Evolutionary conservation across 1,284 basidiomycete species (phyloP).

Genomic region (Naganishia sp.): DNA sequence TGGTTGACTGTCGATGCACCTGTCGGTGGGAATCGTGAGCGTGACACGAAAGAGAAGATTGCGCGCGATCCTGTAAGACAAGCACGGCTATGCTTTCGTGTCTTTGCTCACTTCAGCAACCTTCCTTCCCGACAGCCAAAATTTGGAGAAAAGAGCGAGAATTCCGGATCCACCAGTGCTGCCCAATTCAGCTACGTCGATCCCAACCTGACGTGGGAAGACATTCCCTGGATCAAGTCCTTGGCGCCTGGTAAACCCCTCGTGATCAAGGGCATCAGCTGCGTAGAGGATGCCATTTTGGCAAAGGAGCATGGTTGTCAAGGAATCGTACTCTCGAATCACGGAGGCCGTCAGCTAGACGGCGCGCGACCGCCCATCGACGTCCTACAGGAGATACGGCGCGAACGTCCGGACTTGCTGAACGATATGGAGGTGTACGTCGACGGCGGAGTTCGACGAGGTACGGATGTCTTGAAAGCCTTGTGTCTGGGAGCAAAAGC

Average conservation of each 20-base stretch:
- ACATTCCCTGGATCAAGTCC: slow-evolving; percentile 55
- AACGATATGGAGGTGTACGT: slow-evolving; percentile 71
- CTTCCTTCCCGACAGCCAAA: slow-evolving; percentile 12
- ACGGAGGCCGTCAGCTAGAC: slow-evolving; percentile 56
- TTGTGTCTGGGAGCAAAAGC: slow-evolving; percentile 85
- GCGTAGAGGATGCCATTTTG: slow-evolving; percentile 56
- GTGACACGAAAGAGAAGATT: slow-evolving; percentile 44
- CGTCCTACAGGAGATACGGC: slow-evolving; percentile 70
- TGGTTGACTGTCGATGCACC: slow-evolving; percentile 57
- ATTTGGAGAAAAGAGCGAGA: slow-evolving; percentile 28
- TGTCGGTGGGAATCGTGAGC: slow-evolving; percentile 51
- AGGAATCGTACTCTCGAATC: slow-evolving; percentile 58
- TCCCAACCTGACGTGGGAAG: slow-evolving; percentile 50
- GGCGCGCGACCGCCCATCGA: slow-evolving; percentile 69
- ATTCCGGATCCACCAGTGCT: slow-evolving; percentile 31
- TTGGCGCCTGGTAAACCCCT: slow-evolving; percentile 53
- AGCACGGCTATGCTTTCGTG: not conserved
- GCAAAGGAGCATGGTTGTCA: slow-evolving; percentile 55
- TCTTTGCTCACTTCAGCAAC: not conserved
- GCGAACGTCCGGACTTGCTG: slow-evolving; percentile 74
- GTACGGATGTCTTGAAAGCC: slow-evolving; percentile 89
- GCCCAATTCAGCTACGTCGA: slow-evolving; percentile 38
- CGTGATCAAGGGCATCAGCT: slow-evolving; percentile 56
- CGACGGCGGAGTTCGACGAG: slow-evolving; percentile 82
- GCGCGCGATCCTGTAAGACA: slow-evolving; percentile 41